phyloP scores from a whole-genome alignment of 148 eudicot species.

The Arbutus unedo region DNA sequence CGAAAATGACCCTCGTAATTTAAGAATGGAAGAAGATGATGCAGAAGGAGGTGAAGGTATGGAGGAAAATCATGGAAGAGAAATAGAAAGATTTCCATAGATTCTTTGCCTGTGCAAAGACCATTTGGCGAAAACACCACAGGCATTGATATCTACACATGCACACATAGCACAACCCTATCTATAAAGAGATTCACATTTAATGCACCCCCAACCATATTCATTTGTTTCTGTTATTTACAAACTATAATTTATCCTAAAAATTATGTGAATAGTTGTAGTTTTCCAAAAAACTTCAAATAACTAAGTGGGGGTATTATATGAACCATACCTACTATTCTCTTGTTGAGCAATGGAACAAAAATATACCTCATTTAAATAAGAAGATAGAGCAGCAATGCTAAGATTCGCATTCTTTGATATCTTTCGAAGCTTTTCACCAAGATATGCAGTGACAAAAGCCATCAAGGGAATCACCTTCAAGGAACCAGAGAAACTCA shows the following conservation, averaged over 20 bases:
- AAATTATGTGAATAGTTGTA: background rate
- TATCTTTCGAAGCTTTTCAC: constrained; percentile 71
- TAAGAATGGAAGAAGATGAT: too few relatives aligned
- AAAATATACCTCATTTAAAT: constrained; percentile 76
- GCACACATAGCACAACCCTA: background rate
- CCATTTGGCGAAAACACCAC: too few relatives aligned
- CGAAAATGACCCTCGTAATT: too few relatives aligned
- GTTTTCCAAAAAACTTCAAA: background rate
- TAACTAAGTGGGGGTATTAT: background rate
- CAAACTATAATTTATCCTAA: background rate
- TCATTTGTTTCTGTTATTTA: background rate
- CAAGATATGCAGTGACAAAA: constrained; percentile 58
- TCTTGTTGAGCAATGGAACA: background rate
- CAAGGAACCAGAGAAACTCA: constrained; percentile 19
- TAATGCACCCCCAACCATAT: background rate
- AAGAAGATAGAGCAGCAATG: constrained; percentile 75
- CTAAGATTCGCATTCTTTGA: constrained; percentile 74
- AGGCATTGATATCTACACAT: background rate
- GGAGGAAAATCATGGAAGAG: too few relatives aligned
- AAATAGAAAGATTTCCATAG: too few relatives aligned
- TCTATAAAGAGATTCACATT: background rate
- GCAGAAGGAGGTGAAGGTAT: too few relatives aligned
- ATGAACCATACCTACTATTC: background rate
- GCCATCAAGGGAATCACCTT: constrained; percentile 81
- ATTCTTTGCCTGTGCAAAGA: too few relatives aligned